Evolutionary conservation across 1,139 yeast species (phyloP).

Genomic region (Blastobotrys aristatus): DNA sequence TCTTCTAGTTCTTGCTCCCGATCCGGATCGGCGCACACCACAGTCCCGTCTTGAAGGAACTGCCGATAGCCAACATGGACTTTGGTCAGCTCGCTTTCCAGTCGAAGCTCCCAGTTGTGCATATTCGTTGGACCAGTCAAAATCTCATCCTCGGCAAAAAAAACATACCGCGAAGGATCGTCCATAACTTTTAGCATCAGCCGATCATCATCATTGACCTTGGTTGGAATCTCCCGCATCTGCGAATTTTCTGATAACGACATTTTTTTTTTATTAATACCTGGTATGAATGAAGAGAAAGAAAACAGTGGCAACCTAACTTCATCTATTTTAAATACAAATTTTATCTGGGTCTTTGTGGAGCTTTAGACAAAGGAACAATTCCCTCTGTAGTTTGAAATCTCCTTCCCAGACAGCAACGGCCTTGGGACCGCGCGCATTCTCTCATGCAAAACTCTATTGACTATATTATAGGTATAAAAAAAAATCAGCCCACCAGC

Average conservation of each 20-base stretch:
- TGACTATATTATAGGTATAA: no score
- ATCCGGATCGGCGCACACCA: conserved; percentile 11
- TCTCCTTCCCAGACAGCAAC: no score
- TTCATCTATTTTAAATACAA: no score
- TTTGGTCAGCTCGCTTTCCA: conserved; percentile 11
- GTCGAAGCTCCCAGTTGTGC: conserved; percentile 13
- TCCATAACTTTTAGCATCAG: conserved; percentile 10
- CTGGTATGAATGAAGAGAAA: neutral
- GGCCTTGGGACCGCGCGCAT: no score
- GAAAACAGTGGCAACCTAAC: neutral
- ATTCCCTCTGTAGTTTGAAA: no score
- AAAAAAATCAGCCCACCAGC: no score
- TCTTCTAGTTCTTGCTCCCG: conserved; percentile 6
- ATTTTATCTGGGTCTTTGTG: no score
- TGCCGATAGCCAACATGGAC: conserved; percentile 9
- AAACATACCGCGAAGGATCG: conserved; percentile 9
- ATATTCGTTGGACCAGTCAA: conserved; percentile 13
- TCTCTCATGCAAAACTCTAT: no score
- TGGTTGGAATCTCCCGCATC: no score
- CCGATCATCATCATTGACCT: conserved; percentile 12
- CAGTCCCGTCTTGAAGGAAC: conserved; percentile 12
- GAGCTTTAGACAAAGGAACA: no score
- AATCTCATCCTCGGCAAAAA: conserved; percentile 11
- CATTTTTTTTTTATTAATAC: neutral
- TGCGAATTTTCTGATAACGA: neutral